Base-by-base conservation (phyloP, 495 filamentous ascomycete genomes). In the Aspergillus saccharolyticus region DNA sequence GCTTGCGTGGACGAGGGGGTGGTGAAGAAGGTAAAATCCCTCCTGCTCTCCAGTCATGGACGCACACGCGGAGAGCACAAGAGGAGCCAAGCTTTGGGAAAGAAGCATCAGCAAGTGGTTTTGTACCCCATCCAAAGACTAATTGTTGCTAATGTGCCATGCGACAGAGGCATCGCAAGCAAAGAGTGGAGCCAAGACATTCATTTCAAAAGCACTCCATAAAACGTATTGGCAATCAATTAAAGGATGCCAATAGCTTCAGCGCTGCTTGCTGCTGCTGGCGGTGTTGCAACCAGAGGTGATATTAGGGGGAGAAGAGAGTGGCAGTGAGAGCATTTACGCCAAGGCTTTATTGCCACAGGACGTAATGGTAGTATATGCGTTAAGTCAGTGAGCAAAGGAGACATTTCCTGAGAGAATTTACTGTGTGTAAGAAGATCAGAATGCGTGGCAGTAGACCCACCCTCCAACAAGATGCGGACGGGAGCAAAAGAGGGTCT, bases 401-500 rank as follows among this genome's bases (percentile, higher is more conserved):
- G 12, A 39, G 33, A 39, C 7, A 15, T 9, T 12, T 15, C 14
- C 7, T 39, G 33, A 39, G 33, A 15, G 33, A 5, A 39, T 39
- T 43, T 18, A 42, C 21, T 16, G 21, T 19, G 17, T 15, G 28
- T 17, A 20, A 46, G 44, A 16, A 17, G 42, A 42, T 42, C 3
- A 42, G 20, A 17, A 19, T 42, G 50, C 48, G 49, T 44, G 19
- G 48, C 28, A 28, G 16, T 10, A 42, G 10, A 45, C 25, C 25
- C 3, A 28, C 25, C 25, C 25, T 28, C 25, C 25, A 28, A 28
- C 4, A 28, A 28, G 25, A 28, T 28, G 25, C 25, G 25, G 25
- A 42, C 21, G 44, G 42, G 18, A 62, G 42, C 45, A 25, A 59
- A n/a, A 66, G 62, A 68, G 63, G 62, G 64, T 70, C 69, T 66